A percentile compares a stretch with the other conserved stretches of the same genome.
These are phyloP conservation scores for Triglochin maritima DNA, from an alignment of 106 monocot genomes.

Conservation along the genomic window DNA sequence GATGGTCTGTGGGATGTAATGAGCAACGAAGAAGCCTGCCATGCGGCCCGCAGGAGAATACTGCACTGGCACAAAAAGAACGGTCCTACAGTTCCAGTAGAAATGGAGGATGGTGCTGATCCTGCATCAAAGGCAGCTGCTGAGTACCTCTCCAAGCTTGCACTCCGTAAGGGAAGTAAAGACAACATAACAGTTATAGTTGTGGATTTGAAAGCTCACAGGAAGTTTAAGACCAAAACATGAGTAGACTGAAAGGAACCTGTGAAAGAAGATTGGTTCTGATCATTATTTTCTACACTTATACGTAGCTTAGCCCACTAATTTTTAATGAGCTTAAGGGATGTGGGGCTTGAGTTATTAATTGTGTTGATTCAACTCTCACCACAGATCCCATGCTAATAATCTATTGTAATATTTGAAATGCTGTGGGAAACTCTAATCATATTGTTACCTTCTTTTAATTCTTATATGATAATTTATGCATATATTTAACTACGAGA, in stretches of 20 bases:
- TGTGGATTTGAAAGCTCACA: conserved; percentile 38
- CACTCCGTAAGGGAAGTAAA: conserved; percentile 46
- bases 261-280: no score
- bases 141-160: conserved; percentile 38
- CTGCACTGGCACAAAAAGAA: conserved; percentile 45
- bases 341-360: no score
- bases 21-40: conserved; percentile 49
- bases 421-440: no score
- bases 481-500: no score
- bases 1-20: conserved; percentile 64
- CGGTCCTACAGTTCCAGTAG: neutral
- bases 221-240: conserved; percentile 33
- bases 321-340: no score
- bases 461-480: no score
- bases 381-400: no score
- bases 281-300: no score
- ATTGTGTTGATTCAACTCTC: no score
- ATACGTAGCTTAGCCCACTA: no score
- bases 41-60: conserved; percentile 36
- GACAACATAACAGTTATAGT: conserved; percentile 60
- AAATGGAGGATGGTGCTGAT: conserved; percentile 14
- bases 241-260: conserved; percentile 3
- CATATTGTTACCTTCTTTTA: no score
- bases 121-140: conserved; percentile 51
- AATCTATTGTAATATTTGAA: no score